These are phyloP conservation scores for Catharanthus roseus DNA, from an alignment of 257 asterid species.

Conservation along the genomic window DNA sequence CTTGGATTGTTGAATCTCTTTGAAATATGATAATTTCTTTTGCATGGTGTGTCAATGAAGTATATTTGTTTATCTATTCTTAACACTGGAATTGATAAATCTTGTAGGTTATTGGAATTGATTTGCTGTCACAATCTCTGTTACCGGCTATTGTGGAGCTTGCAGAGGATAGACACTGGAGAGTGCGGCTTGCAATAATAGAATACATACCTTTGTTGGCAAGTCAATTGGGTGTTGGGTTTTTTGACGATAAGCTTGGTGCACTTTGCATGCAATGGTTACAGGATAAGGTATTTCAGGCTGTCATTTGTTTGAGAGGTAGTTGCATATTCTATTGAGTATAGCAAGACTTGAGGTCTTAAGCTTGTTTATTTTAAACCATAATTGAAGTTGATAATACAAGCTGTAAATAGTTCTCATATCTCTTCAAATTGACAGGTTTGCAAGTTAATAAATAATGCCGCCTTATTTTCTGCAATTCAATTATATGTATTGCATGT, in stretches of 20 bases:
- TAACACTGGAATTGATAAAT: background rate
- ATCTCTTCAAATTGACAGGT: background rate
- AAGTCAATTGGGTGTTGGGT: constrained; percentile 73
- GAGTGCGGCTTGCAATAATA: constrained; percentile 79
- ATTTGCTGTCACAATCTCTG: constrained; percentile 69
- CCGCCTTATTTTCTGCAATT: background rate
- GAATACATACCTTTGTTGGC: constrained; percentile 82
- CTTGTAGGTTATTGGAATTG: constrained; percentile 72
- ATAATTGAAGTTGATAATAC: background rate
- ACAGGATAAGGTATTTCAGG: constrained; percentile 58
- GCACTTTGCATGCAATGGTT: constrained; percentile 92
- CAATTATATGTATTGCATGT: background rate
- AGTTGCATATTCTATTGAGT: constrained; percentile 3
- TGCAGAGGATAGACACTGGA: constrained; percentile 90
- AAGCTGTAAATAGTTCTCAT: background rate
- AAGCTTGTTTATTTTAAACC: background rate
- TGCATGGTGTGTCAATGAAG: background rate
- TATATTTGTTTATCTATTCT: background rate
- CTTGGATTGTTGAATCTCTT: background rate
- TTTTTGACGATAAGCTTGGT: constrained; percentile 80
- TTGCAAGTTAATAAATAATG: background rate
- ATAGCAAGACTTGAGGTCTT: background rate
- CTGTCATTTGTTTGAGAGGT: background rate
- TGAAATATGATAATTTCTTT: background rate
- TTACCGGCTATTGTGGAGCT: constrained; percentile 85